These are phyloP conservation scores for Rhytidhysteron rufulum DNA, from an alignment of 2,329 filamentous ascomycete genomes.

Conservation along the genomic window DNA sequence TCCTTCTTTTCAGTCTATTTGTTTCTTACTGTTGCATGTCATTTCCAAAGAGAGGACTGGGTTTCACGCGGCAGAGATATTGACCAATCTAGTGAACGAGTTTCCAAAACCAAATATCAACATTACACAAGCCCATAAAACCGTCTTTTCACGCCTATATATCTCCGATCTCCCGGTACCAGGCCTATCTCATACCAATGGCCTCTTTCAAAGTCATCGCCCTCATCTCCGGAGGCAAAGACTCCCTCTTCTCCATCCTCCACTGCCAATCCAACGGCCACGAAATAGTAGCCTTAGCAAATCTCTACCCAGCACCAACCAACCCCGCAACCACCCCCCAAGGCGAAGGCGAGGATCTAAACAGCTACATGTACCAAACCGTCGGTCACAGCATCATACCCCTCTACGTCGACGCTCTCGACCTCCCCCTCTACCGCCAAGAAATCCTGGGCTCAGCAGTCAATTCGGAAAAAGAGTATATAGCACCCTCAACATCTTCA, in stretches of 20 bases:
- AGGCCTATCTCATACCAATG: conserved; percentile 28
- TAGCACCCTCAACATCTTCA: conserved; percentile 5
- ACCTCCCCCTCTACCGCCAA: conserved; percentile 77
- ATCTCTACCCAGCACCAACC: conserved; percentile 64
- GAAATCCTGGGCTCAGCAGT: conserved; percentile 69
- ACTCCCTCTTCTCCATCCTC: conserved; percentile 89
- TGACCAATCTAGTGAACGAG: no score
- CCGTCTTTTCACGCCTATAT: no score
- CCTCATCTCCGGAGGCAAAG: conserved; percentile 92
- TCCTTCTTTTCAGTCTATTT: no score
- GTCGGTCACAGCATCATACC: conserved; percentile 86
- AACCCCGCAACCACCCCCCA: conserved; percentile 6
- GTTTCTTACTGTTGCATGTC: neutral
- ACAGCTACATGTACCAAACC: conserved; percentile 99
- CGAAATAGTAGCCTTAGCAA: conserved; percentile 80
- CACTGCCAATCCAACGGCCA: conserved; percentile 88
- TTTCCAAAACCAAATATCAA: no score
- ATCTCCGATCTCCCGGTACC: neutral
- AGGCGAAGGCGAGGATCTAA: conserved; percentile 62
- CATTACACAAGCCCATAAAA: no score
- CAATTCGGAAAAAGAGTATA: conserved; percentile 70
- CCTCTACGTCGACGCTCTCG: conserved; percentile 74
- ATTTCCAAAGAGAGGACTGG: no score
- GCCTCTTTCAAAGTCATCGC: conserved; percentile 71
- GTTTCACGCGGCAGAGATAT: no score